phyloP scores from a whole-genome alignment of 129 eudicot genomes.

The Silybum marianum region DNA sequence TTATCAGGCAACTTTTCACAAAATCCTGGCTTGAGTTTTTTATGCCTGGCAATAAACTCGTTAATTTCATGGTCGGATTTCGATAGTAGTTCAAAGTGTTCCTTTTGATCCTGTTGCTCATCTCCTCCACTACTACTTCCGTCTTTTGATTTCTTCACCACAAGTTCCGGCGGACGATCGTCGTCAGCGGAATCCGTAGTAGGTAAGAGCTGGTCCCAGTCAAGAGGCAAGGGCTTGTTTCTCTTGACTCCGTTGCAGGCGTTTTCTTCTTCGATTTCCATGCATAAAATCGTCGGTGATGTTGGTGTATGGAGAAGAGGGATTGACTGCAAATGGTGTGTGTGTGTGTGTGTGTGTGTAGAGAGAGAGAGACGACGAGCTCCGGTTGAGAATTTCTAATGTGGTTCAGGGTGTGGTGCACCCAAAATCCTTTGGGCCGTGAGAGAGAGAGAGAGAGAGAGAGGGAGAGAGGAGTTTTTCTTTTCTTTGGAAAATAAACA shows the following conservation, averaged over 20 bases:
- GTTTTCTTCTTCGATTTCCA: constrained; percentile 33
- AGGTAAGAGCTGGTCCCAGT: constrained; percentile 24
- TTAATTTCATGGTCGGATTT: constrained; percentile 16
- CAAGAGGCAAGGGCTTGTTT: constrained; percentile 15
- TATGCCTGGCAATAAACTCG: background rate
- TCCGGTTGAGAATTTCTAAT: background rate
- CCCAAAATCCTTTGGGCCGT: constrained; percentile 7
- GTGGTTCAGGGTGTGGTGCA: constrained; percentile 14
- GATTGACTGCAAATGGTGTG: constrained; percentile 12
- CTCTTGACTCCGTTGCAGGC: constrained; percentile 2
- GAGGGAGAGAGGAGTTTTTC: too few species aligned
- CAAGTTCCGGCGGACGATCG: constrained; percentile 26
- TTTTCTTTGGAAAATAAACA: too few species aligned
- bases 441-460: too few species aligned
- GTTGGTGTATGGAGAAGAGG: background rate
- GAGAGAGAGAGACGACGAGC: constrained; percentile 4
- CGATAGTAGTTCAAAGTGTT: background rate
- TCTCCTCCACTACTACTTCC: background rate
- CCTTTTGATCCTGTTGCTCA: background rate
- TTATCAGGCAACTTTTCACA: constrained; percentile 30
- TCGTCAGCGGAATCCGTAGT: constrained; percentile 15
- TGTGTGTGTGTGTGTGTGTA: background rate
- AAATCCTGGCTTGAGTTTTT: background rate
- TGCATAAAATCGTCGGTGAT: constrained; percentile 14
- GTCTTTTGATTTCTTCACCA: constrained; percentile 24